Conservation (phyloP, 2,329 filamentous ascomycete species). For the Drechslera avenae region DNA sequence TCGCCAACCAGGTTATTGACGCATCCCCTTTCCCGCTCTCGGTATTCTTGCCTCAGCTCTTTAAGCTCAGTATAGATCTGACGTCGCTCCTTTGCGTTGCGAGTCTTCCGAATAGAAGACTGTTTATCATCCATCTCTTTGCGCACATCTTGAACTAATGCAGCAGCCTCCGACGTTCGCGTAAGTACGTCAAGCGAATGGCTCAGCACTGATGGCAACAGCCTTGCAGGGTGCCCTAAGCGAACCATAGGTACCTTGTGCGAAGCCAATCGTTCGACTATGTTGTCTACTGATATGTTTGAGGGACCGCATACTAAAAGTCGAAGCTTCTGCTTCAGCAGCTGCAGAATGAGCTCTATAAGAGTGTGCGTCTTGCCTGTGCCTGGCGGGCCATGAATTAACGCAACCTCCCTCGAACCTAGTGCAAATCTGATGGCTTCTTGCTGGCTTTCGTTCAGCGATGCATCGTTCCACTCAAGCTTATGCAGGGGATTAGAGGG, state of each 20-base stretch:
- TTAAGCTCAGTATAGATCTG: conserved; percentile 85
- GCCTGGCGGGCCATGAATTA: conserved; percentile 94
- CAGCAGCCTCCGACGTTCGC: conserved; percentile 85
- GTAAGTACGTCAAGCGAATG: conserved; percentile 93
- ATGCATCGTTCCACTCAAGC: conserved; percentile 61
- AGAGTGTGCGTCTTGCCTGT: conserved; percentile 97
- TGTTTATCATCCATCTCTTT: conserved; percentile 94
- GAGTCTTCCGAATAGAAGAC: conserved; percentile 83
- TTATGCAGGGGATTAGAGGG: conserved; percentile 49
- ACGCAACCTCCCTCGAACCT: conserved; percentile 76
- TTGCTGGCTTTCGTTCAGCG: conserved; percentile 66
- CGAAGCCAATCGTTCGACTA: conserved; percentile 86
- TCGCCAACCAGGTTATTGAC: conserved; percentile 74
- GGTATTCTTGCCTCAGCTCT: conserved; percentile 84
- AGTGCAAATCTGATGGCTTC: conserved; percentile 79
- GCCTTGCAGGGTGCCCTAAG: conserved; percentile 87
- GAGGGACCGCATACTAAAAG: conserved; percentile 94
- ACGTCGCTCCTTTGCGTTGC: conserved; percentile 76
- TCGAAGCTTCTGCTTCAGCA: conserved; percentile 73
- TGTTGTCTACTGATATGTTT: conserved; percentile 98
- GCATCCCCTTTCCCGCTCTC: conserved; percentile 81
- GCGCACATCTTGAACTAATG: conserved; percentile 86
- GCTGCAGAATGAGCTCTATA: conserved; percentile 92
- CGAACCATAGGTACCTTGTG: conserved; percentile 87
- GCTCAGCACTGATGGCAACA: conserved; percentile 83